Evolutionary conservation across 345 rosid species (phyloP).

Genomic region (Syzygium jambos): DNA sequence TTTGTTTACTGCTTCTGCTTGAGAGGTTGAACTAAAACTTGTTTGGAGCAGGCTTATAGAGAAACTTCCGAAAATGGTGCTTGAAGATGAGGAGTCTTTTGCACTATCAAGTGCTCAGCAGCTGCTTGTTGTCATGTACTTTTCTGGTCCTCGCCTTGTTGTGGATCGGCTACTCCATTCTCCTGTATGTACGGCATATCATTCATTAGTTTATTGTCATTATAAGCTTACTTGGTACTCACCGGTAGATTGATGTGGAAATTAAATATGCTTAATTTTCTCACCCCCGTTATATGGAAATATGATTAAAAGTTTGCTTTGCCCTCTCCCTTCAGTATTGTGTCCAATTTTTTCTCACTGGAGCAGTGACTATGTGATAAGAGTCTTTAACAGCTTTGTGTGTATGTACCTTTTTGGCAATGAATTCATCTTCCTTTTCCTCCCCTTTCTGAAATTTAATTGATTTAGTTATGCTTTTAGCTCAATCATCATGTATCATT

Average conservation of each 20-base stretch:
- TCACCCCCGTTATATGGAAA: neutral
- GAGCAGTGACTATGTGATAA: neutral
- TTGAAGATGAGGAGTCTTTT: conserved; percentile 60
- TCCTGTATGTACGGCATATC: conserved; percentile 49
- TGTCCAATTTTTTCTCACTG: neutral
- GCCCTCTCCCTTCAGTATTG: neutral
- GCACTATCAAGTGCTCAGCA: conserved; percentile 69
- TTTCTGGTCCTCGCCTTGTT: conserved; percentile 74
- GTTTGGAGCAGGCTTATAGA: conserved; percentile 51
- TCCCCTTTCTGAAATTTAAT: neutral
- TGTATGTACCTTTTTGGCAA: neutral
- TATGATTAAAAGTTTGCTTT: neutral
- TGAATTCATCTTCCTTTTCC: neutral
- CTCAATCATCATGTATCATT: neutral
- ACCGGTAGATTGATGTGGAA: neutral
- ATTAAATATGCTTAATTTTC: neutral
- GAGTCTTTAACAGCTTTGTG: neutral
- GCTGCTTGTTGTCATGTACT: conserved; percentile 67
- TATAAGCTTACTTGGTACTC: neutral
- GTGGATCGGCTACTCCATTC: conserved; percentile 61
- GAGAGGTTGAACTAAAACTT: neutral
- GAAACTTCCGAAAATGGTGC: conserved; percentile 80
- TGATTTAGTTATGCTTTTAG: neutral
- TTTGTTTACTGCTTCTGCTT: neutral
- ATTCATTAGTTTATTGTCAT: neutral